Base-by-base conservation (phyloP, 805 yeast genomes). In the Kurtzmaniella cleridarum region DNA sequence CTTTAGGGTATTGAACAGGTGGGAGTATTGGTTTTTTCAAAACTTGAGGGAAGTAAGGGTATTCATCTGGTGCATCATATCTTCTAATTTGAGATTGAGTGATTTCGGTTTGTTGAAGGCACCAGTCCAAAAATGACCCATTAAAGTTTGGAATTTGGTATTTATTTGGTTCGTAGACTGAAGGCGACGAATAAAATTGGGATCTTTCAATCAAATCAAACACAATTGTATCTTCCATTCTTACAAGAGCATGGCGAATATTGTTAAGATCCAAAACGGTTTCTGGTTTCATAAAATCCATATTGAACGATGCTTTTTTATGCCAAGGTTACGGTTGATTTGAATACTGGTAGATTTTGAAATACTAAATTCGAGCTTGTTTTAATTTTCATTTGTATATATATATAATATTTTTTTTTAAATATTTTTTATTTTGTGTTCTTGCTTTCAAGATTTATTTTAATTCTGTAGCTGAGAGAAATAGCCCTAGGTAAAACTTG, bases 161-260 rank as follows among this genome's bases (percentile, higher is more conserved):
- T 44, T 75, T 75, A 47, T 77, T 71, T 9, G 55, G 49, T 49
- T 74, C 71, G 63, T 93, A 93, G 7, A 89, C 88, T 13, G 85
- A 73, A 1, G 85, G 83, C 38, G 88, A 80, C 24, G 75, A 74
- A 49, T 70, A 80, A 55, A 87, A 91, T 64, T 91, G 96, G 2
- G 96, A 86, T 47, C 98, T 74, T 60, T 93, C 98, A 43, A 93
- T 90, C 49, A 93, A 76, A 41, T 83, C 85, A 70, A 90, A 93
- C 44, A 93, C 84, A 50, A 93, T 89, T 5, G 97, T 85, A 61
- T 93, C 98, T 57, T 93, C 98, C 96, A 93, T 88, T 39, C 96
- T 78, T 30, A 90, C 81, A 34, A 93, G 70, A 13, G 87, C 84
- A 43, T 76, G 80, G 45, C 98, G 79, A 52, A 93, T 93, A 62